Conservation (phyloP, 805 yeast genomes). For the Suhomyces emberorum region DNA sequence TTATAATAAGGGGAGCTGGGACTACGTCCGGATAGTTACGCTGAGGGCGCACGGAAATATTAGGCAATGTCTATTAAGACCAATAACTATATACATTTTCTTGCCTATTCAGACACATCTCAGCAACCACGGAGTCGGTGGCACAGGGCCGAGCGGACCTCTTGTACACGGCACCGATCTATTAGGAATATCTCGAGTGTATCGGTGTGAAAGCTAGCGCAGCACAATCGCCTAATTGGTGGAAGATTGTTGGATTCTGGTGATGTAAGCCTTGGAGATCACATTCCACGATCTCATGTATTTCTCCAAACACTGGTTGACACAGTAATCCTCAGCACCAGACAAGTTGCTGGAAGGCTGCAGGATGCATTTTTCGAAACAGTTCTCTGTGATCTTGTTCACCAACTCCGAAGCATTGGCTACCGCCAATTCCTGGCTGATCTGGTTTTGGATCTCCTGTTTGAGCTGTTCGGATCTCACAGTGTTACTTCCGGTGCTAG, state of each 20-base stretch:
- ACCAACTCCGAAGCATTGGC: slow-evolving; percentile 88
- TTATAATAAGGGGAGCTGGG: too few species aligned
- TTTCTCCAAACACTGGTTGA: slow-evolving; percentile 76
- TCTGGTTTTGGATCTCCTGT: slow-evolving; percentile 63
- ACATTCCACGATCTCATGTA: slow-evolving; percentile 91
- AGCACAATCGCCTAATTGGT: not conserved
- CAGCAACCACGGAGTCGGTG: not conserved
- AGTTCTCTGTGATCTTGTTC: slow-evolving; percentile 78
- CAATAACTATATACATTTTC: too few species aligned
- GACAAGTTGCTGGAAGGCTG: slow-evolving; percentile 54
- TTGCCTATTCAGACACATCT: too few species aligned
- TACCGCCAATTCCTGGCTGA: slow-evolving; percentile 81
- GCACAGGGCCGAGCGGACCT: too few species aligned
- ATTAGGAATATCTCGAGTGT: too few species aligned
- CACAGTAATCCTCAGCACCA: slow-evolving; percentile 59
- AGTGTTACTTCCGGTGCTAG: slow-evolving; percentile 1
- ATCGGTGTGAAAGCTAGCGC: too few species aligned
- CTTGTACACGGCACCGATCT: too few species aligned
- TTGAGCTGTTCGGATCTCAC: slow-evolving; percentile 45
- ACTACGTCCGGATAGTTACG: too few species aligned
- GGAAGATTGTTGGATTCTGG: slow-evolving; percentile 61
- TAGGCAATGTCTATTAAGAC: too few species aligned
- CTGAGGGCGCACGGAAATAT: too few species aligned
- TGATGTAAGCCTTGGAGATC: slow-evolving; percentile 70
- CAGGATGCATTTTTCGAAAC: slow-evolving; percentile 74